phyloP scores from a whole-genome alignment of 345 rosid species.

The Hibiscus trionum region DNA sequence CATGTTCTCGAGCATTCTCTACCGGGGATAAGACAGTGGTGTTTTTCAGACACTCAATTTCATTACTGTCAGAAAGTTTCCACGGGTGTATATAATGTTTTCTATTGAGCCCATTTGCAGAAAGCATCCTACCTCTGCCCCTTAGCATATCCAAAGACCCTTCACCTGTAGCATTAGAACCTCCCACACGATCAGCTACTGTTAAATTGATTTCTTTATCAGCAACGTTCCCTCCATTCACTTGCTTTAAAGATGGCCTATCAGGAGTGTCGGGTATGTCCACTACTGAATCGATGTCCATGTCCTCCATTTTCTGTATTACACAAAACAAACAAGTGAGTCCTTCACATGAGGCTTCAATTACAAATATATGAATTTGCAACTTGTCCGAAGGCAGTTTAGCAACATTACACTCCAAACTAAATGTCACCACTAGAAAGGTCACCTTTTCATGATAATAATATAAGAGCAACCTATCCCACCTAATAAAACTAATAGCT shows the following conservation, averaged over 20 bases:
- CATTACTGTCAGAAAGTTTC: constrained; percentile 24
- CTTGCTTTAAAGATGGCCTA: constrained; percentile 27
- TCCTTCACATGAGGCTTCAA: neutral
- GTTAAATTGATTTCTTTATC: constrained; percentile 33
- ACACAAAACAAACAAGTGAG: neutral
- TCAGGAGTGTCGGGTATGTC: constrained; percentile 85
- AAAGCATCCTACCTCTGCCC: constrained; percentile 23
- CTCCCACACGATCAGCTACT: constrained; percentile 21
- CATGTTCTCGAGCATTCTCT: constrained; percentile 22
- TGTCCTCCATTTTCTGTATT: constrained; percentile 54
- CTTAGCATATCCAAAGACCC: constrained; percentile 23
- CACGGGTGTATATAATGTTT: constrained; percentile 21
- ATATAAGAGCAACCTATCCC: neutral
- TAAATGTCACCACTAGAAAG: neutral
- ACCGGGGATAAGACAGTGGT: constrained; percentile 16
- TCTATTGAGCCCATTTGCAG: constrained; percentile 25
- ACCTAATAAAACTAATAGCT: neutral
- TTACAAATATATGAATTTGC: neutral
- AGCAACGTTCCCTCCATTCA: constrained; percentile 17
- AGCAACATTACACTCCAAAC: neutral
- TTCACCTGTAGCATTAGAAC: constrained; percentile 20
- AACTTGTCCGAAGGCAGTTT: neutral
- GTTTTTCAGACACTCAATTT: constrained; percentile 18
- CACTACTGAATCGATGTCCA: constrained; percentile 51
- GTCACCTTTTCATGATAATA: neutral